A percentile compares a stretch with the other conserved stretches of the same genome.
Conservation (phyloP, 371 early-diverging fungal species). For the Catenaria anguillulae region DNA sequence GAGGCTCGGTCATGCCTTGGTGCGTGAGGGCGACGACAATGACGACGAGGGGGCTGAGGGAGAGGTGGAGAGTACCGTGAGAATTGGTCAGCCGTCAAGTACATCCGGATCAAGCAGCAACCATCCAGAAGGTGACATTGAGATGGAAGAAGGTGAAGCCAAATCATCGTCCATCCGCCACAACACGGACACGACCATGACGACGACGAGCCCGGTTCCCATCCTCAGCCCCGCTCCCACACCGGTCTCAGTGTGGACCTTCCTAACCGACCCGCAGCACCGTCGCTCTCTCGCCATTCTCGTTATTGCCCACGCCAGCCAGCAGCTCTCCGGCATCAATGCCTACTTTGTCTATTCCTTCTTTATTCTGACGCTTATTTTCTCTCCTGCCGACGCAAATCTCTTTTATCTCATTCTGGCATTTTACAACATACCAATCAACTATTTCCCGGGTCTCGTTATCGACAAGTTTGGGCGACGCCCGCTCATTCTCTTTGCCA, state of each 20-base stretch:
- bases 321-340: conserved; percentile 2
- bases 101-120: too few relatives aligned
- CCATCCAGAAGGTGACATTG: too few relatives aligned
- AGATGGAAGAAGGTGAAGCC: too few relatives aligned
- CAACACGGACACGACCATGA: not conserved
- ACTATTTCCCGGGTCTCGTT: not conserved
- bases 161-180: too few relatives aligned
- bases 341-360: not conserved
- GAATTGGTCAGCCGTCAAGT: too few relatives aligned
- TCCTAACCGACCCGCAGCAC: not conserved
- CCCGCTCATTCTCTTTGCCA: not conserved
- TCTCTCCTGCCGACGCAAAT: not conserved
- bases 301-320: not conserved
- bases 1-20: too few relatives aligned
- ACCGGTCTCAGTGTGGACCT: not conserved
- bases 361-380: conserved; percentile 2
- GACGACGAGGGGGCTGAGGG: too few relatives aligned
- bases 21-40: too few relatives aligned
- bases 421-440: not conserved
- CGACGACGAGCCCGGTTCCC: conserved; percentile 1
- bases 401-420: not conserved
- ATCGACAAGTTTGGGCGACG: conserved; percentile 3
- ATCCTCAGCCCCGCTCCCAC: too few relatives aligned
- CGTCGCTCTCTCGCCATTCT: not conserved
- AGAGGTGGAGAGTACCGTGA: too few relatives aligned